phyloP scores from a whole-genome alignment of 108 stramenopile species.

The Stephanodiscus triporus region DNA sequence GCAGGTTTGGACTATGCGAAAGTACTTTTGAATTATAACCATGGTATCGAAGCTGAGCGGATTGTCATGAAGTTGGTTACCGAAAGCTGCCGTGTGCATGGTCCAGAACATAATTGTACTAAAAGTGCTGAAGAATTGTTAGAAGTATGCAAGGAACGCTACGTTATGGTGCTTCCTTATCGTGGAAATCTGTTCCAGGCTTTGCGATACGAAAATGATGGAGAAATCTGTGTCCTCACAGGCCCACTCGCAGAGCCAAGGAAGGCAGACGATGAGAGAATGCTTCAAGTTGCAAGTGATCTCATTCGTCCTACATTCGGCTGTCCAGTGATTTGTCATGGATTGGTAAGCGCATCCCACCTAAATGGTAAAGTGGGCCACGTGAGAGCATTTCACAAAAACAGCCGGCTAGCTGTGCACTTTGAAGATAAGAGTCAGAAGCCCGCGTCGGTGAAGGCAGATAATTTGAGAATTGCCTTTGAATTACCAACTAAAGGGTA shows the following conservation, averaged over 20 bases:
- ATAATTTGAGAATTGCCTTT: constrained; percentile 8
- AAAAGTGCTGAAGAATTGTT: neutral
- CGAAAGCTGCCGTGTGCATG: neutral
- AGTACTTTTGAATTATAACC: neutral
- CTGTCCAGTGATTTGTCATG: constrained; percentile 15
- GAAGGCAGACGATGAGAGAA: neutral
- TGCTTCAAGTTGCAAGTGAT: neutral
- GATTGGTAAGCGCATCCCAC: neutral
- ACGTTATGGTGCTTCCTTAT: neutral
- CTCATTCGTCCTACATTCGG: neutral
- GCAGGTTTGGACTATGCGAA: neutral
- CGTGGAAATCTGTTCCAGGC: constrained; percentile 3
- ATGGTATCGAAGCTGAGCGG: constrained; percentile 11
- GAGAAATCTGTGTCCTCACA: neutral
- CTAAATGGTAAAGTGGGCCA: constrained; percentile 20
- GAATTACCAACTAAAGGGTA: constrained; percentile 4
- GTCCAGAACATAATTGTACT: neutral
- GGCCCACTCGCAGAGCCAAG: neutral
- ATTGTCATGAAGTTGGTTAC: neutral
- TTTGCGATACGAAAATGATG: constrained; percentile 16
- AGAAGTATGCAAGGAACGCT: neutral
- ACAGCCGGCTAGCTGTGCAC: neutral
- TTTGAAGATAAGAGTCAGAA: constrained; percentile 8
- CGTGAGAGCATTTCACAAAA: neutral
- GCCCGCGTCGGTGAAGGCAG: neutral